Conservation (phyloP, 371 early-diverging fungal genomes). For the Mortierella sp. region DNA sequence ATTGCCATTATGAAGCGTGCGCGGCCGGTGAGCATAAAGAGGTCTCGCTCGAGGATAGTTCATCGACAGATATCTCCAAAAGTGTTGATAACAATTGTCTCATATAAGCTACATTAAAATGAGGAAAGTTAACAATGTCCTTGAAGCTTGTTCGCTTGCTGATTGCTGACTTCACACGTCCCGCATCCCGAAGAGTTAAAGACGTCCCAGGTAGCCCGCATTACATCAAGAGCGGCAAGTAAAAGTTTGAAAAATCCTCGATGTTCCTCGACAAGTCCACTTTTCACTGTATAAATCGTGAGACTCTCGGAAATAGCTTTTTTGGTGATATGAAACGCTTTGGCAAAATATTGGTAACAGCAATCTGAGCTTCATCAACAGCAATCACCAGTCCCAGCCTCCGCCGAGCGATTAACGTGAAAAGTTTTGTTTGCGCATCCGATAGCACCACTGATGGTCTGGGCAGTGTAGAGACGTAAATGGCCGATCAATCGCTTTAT, state of each 20-base stretch:
- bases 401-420: background rate
- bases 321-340: too few species aligned
- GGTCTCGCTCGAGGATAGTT: too few species aligned
- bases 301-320: too few species aligned
- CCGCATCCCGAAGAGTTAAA: slow-evolving; percentile 21
- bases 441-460: slow-evolving; percentile 18
- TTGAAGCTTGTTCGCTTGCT: too few species aligned
- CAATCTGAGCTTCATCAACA: slow-evolving; percentile 46
- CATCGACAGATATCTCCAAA: too few species aligned
- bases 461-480: slow-evolving; percentile 12
- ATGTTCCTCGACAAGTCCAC: slow-evolving; percentile 1
- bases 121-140: too few species aligned
- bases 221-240: slow-evolving; percentile 1
- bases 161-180: slow-evolving; percentile 22
- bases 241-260: too few species aligned
- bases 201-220: slow-evolving; percentile 34
- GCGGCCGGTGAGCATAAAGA: too few species aligned
- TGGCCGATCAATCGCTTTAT: slow-evolving; percentile 14
- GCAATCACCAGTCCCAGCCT: slow-evolving; percentile 38
- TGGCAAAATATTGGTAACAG: slow-evolving; percentile 4
- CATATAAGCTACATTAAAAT: too few species aligned
- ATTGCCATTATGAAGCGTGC: too few species aligned
- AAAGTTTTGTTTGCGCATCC: slow-evolving; percentile 7
- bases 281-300: background rate
- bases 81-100: too few species aligned